Evolutionary conservation across 495 filamentous ascomycete species (phyloP).

Genomic region (Aspergillus ellipticus): DNA sequence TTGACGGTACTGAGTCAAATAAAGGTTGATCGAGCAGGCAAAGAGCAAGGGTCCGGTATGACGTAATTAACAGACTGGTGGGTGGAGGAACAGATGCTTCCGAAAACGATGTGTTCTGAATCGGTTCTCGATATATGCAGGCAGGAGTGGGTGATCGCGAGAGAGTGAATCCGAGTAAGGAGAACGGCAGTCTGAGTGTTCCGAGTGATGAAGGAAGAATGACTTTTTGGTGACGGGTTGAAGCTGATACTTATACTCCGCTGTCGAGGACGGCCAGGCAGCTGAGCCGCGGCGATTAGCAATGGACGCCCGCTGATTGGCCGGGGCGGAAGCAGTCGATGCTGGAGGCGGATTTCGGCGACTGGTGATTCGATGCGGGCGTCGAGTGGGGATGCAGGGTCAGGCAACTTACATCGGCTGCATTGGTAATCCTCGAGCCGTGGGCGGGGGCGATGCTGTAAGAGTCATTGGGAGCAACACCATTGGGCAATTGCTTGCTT

Average conservation of each 20-base stretch:
- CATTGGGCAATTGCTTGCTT: too few species aligned
- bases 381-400: neutral
- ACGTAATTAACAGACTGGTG: neutral
- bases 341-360: neutral
- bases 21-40: neutral
- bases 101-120: neutral
- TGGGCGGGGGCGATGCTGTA: too few species aligned
- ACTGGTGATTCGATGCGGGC: neutral
- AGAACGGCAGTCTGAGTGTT: neutral
- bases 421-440: neutral
- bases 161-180: neutral
- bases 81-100: neutral
- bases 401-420: neutral
- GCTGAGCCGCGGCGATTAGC: constrained; percentile 19
- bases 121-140: neutral
- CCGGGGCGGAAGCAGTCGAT: neutral
- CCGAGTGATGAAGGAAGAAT: neutral
- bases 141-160: neutral
- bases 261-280: constrained; percentile 13
- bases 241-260: constrained; percentile 27
- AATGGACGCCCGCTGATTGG: constrained; percentile 30
- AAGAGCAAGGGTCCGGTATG: neutral
- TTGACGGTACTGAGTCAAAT: constrained; percentile 20
- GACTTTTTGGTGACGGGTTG: neutral
- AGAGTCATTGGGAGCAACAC: too few species aligned